These are phyloP conservation scores for Calonectria fujianensis DNA, from an alignment of 2,329 filamentous ascomycete genomes.

Conservation along the genomic window DNA sequence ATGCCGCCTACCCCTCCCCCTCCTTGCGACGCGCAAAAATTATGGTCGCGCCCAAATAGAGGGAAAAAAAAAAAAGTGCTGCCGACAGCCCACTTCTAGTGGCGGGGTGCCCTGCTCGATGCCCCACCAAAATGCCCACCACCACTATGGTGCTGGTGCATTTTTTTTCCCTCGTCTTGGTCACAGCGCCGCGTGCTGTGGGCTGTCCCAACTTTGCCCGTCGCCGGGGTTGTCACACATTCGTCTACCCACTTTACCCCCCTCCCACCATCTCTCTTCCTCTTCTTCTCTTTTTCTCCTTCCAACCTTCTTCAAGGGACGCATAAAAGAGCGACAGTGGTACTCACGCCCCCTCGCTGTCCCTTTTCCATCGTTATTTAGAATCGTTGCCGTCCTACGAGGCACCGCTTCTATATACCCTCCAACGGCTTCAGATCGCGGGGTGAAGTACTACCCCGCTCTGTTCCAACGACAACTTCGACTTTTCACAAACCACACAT, in stretches of 20 bases:
- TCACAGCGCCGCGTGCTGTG: constrained; percentile 30
- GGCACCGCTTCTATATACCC: constrained; percentile 56
- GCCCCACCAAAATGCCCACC: constrained; percentile 44
- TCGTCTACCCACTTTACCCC: constrained; percentile 53
- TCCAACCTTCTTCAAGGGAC: constrained; percentile 58
- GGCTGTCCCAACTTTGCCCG: constrained; percentile 45
- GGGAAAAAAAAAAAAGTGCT: constrained; percentile 25
- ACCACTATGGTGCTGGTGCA: constrained; percentile 39
- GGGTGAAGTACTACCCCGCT: constrained; percentile 68
- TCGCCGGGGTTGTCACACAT: constrained; percentile 47
- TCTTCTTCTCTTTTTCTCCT: constrained; percentile 49
- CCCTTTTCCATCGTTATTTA: constrained; percentile 61
- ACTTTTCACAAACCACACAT: constrained; percentile 59
- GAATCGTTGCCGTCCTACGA: constrained; percentile 53
- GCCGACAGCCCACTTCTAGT: constrained; percentile 30
- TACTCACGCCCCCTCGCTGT: constrained; percentile 59
- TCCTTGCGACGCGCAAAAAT: constrained; percentile 13
- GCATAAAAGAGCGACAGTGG: constrained; percentile 64
- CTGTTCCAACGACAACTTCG: constrained; percentile 61
- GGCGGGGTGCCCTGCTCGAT: constrained; percentile 34
- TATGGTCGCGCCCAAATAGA: constrained; percentile 21
- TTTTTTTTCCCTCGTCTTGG: constrained; percentile 52
- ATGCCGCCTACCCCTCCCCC: constrained; percentile 31
- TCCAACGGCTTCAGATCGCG: constrained; percentile 59
- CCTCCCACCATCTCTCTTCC: constrained; percentile 52